Conservation (phyloP, 2,329 filamentous ascomycete species). For the Paecilomyces sp. region DNA sequence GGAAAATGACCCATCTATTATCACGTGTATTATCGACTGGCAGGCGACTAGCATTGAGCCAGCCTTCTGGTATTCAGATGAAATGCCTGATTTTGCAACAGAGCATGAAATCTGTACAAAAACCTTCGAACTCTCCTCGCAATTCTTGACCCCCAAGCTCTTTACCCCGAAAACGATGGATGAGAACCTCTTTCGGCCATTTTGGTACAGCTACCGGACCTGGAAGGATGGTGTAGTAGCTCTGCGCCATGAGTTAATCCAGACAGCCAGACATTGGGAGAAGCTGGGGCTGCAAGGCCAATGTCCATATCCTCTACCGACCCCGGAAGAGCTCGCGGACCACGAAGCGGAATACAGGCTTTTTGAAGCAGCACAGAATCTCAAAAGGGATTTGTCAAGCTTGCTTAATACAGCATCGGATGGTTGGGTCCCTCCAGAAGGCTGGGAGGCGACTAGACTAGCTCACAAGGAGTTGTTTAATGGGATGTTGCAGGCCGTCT, state of each 20-base stretch:
- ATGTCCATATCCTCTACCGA: slow-evolving; percentile 24
- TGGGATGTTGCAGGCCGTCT: slow-evolving; percentile 23
- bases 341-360: slow-evolving; percentile 23
- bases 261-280: slow-evolving; percentile 23
- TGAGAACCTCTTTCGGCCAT: slow-evolving; percentile 21
- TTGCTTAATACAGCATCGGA: slow-evolving; percentile 26
- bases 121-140: slow-evolving; percentile 21
- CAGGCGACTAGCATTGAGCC: slow-evolving; percentile 24
- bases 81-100: slow-evolving; percentile 20
- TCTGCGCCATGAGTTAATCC: slow-evolving; percentile 23
- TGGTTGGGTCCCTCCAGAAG: slow-evolving; percentile 28
- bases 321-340: slow-evolving; percentile 15
- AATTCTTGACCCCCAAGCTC: slow-evolving; percentile 15
- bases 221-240: slow-evolving; percentile 21
- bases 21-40: slow-evolving; percentile 28
- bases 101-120: slow-evolving; percentile 15
- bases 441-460: slow-evolving; percentile 24
- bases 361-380: slow-evolving; percentile 25
- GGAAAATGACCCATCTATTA: slow-evolving; percentile 17
- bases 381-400: slow-evolving; percentile 19
- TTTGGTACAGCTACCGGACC: slow-evolving; percentile 22
- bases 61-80: slow-evolving; percentile 22
- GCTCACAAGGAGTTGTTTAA: slow-evolving; percentile 23
- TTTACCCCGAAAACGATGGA: slow-evolving; percentile 17
- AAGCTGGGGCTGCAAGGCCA: slow-evolving; percentile 29